Evolutionary conservation across 2,329 filamentous ascomycete genomes (phyloP), one percentile per base, ranked within the genome.

Genomic region (Fusarium fracticaudum): DNA sequence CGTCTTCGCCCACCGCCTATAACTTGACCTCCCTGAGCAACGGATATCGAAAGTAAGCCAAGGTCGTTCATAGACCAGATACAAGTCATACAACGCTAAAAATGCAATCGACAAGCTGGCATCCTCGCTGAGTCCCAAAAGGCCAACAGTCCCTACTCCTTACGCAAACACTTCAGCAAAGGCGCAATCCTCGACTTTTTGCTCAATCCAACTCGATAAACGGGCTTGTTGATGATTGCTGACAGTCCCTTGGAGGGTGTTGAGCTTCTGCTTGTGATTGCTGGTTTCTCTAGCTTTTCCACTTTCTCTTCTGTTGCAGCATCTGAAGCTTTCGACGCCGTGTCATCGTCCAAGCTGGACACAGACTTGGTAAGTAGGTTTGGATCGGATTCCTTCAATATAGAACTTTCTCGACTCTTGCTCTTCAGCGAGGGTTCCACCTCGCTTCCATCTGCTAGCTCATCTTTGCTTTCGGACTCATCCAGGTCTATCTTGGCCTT

Each of bases 121-220:
- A n/a, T 35, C 33, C 45, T 26, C 48, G 41, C n/a, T 15, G 24
- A 12, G 17, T 5, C 35, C 24, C 31, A 41, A 60, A 54, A 26
- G 29, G 44, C 41, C 24, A 33, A 33, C 31, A 66, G 26, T 20
- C n/a, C 15, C 57, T 43, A 55, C 41, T 94, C 95, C 76, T 87
- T 88, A 63, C 83, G 84, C 60, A 88, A 72, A 29, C 83, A 83
- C 78, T 89, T 88, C 33, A 89, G 80, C 60, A 89, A 77, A 35
- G 87, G 86, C 41, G 87, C 86, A 68, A 89, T 88, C 65, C 85
- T 82, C 24, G 84, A 84, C 75, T 79, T 83, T 78, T 84, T 88
- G 80, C 87, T 89, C 72, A 89, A 78, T 7, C 87, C 87, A 61
- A 89, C 86, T 22, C 87, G 83, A 70, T 86, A 87, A 22, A 84